Percentiles rank a stretch among this genome's conserved stretches.
phyloP scores from a whole-genome alignment of 176 grass and related monocot genomes.

The Zoysia pacifica region DNA sequence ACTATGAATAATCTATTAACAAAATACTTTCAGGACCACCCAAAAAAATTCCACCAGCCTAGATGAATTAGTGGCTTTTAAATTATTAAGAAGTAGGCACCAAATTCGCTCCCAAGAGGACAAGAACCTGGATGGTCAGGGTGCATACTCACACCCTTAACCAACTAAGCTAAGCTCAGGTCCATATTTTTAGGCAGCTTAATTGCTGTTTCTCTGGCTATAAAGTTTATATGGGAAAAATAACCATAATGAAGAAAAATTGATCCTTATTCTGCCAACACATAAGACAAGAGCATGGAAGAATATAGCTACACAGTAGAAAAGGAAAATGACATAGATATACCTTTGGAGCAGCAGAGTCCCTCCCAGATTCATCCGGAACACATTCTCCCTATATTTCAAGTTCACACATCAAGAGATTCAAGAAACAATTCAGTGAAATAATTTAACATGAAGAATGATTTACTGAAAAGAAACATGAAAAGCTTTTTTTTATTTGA shows the following conservation, averaged over 20 bases:
- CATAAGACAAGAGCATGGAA: conserved; percentile 9
- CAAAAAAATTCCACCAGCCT: no score
- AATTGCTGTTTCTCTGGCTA: no score
- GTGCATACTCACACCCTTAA: no score
- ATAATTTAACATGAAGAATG: conserved; percentile 31
- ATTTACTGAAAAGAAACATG: conserved; percentile 20
- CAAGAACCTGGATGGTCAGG: no score
- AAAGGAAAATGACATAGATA: background rate
- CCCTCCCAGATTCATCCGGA: conserved; percentile 69
- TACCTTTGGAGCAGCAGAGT: conserved; percentile 67
- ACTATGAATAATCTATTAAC: no score
- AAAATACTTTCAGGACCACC: background rate
- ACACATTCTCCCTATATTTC: conserved; percentile 75
- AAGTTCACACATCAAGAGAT: conserved; percentile 27
- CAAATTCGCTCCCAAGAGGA: no score
- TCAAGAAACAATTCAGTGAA: conserved; percentile 37
- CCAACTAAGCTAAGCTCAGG: no score
- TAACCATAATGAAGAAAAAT: conserved; percentile 20
- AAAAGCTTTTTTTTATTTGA: conserved; percentile 9
- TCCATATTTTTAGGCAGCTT: no score
- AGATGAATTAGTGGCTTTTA: no score
- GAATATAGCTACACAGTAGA: conserved; percentile 29
- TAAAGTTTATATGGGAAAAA: background rate
- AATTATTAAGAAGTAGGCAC: no score
- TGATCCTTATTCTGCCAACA: conserved; percentile 27